Evolutionary conservation across 148 eudicot genomes (phyloP).

Genomic region (Chenopodium album): DNA sequence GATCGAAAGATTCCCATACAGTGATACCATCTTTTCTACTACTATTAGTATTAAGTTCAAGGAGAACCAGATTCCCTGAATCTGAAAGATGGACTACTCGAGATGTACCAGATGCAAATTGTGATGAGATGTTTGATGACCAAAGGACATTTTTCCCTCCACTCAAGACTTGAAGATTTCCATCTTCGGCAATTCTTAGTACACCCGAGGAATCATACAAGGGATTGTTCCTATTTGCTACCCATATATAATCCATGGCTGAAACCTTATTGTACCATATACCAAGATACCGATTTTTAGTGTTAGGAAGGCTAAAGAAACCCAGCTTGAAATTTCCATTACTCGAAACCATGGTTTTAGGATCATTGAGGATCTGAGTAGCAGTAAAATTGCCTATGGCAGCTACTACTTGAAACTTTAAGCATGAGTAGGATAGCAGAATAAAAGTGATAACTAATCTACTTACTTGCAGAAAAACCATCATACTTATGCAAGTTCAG

Average conservation of each 20-base stretch:
- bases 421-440: too few species aligned
- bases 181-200: constrained; percentile 31
- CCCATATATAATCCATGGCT: constrained; percentile 32
- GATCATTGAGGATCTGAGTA: constrained; percentile 21
- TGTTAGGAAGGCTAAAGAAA: constrained; percentile 40
- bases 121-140: constrained; percentile 36
- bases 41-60: not conserved
- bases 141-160: constrained; percentile 34
- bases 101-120: constrained; percentile 11
- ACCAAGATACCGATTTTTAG: constrained; percentile 39
- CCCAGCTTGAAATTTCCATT: constrained; percentile 39
- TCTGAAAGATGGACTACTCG: constrained; percentile 25
- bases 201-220: constrained; percentile 41
- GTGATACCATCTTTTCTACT: not conserved
- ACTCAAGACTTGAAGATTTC: constrained; percentile 36
- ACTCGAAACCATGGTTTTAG: constrained; percentile 32
- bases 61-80: constrained; percentile 31
- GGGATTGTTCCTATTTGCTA: constrained; percentile 43
- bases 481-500: too few species aligned
- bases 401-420: too few species aligned
- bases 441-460: too few species aligned
- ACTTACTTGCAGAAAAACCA: too few species aligned
- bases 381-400: too few species aligned
- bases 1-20: constrained; percentile 35
- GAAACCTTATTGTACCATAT: constrained; percentile 38